Percentiles rank a stretch among this genome's conserved stretches.
phyloP scores from a whole-genome alignment of 495 filamentous ascomycete genomes.

The Amorphotheca resinae region DNA sequence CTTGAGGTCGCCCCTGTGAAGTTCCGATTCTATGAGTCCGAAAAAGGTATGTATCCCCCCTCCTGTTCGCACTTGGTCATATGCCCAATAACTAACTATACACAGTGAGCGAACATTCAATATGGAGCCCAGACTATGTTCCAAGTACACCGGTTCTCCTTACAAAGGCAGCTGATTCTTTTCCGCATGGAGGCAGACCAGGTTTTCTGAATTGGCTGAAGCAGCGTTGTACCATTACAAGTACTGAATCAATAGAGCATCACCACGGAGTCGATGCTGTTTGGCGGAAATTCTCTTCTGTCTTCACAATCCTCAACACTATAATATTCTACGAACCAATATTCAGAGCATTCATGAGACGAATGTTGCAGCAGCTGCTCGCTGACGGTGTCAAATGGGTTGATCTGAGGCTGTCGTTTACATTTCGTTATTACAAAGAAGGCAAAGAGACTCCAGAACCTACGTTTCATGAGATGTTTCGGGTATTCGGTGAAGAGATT shows the following conservation, averaged over 20 bases:
- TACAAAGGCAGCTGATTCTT: slow-evolving; percentile 52
- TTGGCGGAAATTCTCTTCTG: slow-evolving; percentile 63
- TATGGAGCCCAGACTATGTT: slow-evolving; percentile 56
- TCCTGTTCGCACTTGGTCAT: slow-evolving; percentile 33
- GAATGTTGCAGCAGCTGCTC: slow-evolving; percentile 51
- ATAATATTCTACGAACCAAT: slow-evolving; percentile 87
- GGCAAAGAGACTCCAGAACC: slow-evolving; percentile 46
- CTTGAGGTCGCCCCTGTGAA: slow-evolving; percentile 11
- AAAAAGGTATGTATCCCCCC: slow-evolving; percentile 5
- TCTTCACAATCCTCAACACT: slow-evolving; percentile 56
- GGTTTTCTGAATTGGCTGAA: slow-evolving; percentile 75
- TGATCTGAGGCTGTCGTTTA: slow-evolving; percentile 55
- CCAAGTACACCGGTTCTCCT: slow-evolving; percentile 43
- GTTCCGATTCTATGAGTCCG: slow-evolving; percentile 15
- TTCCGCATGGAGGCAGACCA: slow-evolving; percentile 52
- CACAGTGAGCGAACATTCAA: slow-evolving; percentile 21
- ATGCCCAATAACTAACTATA: slow-evolving; percentile 31
- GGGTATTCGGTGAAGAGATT: slow-evolving; percentile 67
- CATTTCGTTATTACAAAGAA: slow-evolving; percentile 44
- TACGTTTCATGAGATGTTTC: slow-evolving; percentile 52
- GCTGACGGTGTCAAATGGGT: slow-evolving; percentile 74
- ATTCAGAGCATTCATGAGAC: slow-evolving; percentile 59
- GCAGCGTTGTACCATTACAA: slow-evolving; percentile 53
- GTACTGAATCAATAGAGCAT: slow-evolving; percentile 62
- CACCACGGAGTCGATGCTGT: slow-evolving; percentile 69